Evolutionary conservation across 129 eudicot species (phyloP).

Genomic region (Glebionis coronaria): DNA sequence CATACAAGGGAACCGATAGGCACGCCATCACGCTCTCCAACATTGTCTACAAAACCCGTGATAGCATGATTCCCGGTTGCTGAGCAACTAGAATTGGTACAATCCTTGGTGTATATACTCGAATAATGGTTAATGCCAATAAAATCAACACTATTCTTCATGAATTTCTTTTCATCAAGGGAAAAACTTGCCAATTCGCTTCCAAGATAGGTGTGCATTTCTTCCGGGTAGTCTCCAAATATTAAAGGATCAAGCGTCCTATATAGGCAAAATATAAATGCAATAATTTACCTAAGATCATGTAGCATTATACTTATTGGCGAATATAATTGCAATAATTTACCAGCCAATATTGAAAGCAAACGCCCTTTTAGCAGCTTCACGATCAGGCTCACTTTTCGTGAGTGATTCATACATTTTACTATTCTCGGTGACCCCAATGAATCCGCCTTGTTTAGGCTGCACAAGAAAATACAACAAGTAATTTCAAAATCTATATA

Average conservation of each 20-base stretch:
- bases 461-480: conserved; percentile 18
- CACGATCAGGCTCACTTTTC: conserved; percentile 34
- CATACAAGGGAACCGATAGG: conserved; percentile 59
- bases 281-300: conserved; percentile 3
- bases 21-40: conserved; percentile 52
- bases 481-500: conserved; percentile 5
- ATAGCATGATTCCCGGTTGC: conserved; percentile 38
- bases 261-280: too few relatives aligned
- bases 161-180: conserved; percentile 33
- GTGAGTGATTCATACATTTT: conserved; percentile 51
- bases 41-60: conserved; percentile 30
- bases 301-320: neutral
- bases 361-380: conserved; percentile 60
- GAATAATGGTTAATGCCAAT: conserved; percentile 74
- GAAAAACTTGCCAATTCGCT: conserved; percentile 54
- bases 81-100: conserved; percentile 42
- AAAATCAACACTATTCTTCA: conserved; percentile 59
- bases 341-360: conserved; percentile 69
- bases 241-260: conserved; percentile 74
- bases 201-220: conserved; percentile 46
- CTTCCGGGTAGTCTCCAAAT: conserved; percentile 70
- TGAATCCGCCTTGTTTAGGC: conserved; percentile 46
- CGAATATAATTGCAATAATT: neutral
- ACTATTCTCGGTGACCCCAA: conserved; percentile 34
- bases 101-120: conserved; percentile 53